Percentiles rank a stretch among this genome's conserved stretches.
phyloP scores from a whole-genome alignment of 1,284 basidiomycete species.

The Limonomyces culmigenus region DNA sequence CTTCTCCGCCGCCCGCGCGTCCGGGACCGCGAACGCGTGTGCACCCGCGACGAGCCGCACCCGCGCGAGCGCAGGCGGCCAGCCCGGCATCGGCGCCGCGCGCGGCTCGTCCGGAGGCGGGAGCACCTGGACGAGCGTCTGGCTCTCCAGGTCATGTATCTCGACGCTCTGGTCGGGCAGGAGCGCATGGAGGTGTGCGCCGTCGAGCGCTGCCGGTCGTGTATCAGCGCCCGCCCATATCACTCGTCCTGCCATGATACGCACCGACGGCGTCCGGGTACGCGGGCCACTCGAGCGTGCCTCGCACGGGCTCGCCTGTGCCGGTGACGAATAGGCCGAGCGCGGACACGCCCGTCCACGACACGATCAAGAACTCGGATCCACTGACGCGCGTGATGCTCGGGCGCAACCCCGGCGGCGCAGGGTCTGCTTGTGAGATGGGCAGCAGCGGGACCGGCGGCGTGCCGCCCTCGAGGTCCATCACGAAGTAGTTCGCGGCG shows the following conservation, averaged over 20 bases:
- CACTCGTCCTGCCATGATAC: slow-evolving; percentile 13
- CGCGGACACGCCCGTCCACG: slow-evolving; percentile 59
- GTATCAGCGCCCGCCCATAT: slow-evolving; percentile 2
- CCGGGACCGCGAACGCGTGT: no score
- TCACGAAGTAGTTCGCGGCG: slow-evolving; percentile 52
- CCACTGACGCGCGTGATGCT: slow-evolving; percentile 59
- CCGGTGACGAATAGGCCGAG: slow-evolving; percentile 76
- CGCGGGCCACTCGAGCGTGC: slow-evolving; percentile 71
- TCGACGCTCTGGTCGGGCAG: slow-evolving; percentile 66
- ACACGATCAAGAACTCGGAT: slow-evolving; percentile 67
- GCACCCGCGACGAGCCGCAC: no score
- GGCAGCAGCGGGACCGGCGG: slow-evolving; percentile 63
- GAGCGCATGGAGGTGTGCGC: slow-evolving; percentile 64
- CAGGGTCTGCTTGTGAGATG: slow-evolving; percentile 44
- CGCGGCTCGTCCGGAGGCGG: no score
- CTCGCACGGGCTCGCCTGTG: slow-evolving; percentile 75
- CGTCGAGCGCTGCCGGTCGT: slow-evolving; percentile 75
- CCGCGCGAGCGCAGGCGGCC: no score
- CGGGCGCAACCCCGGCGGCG: slow-evolving; percentile 38
- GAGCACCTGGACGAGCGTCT: slow-evolving; percentile 59
- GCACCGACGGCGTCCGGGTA: slow-evolving; percentile 66
- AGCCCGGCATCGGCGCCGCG: no score
- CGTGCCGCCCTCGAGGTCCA: slow-evolving; percentile 55
- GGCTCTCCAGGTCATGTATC: slow-evolving; percentile 66
- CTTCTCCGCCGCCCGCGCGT: no score